Evolutionary conservation across 805 yeast species (phyloP).

Genomic region (Hagleromyces aurorensis): DNA sequence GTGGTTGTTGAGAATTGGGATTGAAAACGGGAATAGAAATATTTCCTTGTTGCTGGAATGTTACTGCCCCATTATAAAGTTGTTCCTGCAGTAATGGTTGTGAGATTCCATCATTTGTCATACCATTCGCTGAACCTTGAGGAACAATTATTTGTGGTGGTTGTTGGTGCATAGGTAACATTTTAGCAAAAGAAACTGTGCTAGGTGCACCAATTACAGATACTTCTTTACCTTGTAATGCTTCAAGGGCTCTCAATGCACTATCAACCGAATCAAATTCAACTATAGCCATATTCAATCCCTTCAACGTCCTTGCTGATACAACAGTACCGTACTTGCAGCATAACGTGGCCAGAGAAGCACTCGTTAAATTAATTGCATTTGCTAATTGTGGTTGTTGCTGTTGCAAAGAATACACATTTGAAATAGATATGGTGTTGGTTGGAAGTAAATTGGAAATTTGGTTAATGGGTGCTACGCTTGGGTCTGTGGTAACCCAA

Average conservation of each 20-base stretch:
- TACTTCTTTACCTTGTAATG: slow-evolving; percentile 73
- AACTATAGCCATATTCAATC: slow-evolving; percentile 48
- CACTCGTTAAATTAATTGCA: slow-evolving; percentile 35
- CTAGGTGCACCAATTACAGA: slow-evolving; percentile 66
- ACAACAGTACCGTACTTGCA: slow-evolving; percentile 53
- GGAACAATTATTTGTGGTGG: slow-evolving; percentile 14
- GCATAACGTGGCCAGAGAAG: slow-evolving; percentile 52
- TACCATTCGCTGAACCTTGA: slow-evolving; percentile 7
- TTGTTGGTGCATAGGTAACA: slow-evolving; percentile 35
- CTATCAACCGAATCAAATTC: slow-evolving; percentile 65
- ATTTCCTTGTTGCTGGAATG: slow-evolving; percentile 29
- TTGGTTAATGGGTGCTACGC: slow-evolving; percentile 67
- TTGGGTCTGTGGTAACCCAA: slow-evolving; percentile 64
- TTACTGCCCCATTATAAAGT: slow-evolving; percentile 27
- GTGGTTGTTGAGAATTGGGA: slow-evolving; percentile 16
- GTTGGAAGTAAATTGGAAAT: slow-evolving; percentile 67
- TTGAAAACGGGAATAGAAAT: slow-evolving; percentile 27
- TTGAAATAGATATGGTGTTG: slow-evolving; percentile 67
- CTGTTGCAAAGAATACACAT: slow-evolving; percentile 39
- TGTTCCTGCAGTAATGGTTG: slow-evolving; percentile 30
- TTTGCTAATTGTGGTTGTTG: slow-evolving; percentile 48
- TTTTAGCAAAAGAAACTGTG: slow-evolving; percentile 77
- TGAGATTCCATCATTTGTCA: slow-evolving; percentile 7
- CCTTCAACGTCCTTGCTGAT: slow-evolving; percentile 52
- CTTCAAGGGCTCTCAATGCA: slow-evolving; percentile 73